Base-by-base conservation (phyloP, 345 rosid species). In the Trapa incisa region DNA sequence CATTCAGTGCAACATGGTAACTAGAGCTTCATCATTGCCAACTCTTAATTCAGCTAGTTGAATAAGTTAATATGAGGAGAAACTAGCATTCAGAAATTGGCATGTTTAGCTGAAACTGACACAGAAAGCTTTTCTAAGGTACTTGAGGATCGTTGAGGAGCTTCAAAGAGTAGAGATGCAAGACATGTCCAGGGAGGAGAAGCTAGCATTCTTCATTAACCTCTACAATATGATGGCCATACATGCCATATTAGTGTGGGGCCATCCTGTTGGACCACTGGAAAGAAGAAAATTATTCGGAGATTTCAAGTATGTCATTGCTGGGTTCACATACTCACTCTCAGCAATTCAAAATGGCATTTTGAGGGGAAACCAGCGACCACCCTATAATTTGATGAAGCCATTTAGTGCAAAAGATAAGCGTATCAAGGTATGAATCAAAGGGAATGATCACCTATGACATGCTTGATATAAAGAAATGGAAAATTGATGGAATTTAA, bases 211-310 rank as follows among this genome's bases (percentile, higher is more conserved):
- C 79, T 92, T 92, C 50, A 32, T 92, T 72, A 92, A 92, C 76
- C 87, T 92, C 72, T 85, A 87, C 73, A 89, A 89, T 78, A 85
- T 87, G 96, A 87, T 89, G 96, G 86, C 87, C 50, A 81, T 92
- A 70, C 98, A 89, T 78, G 88, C 88, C 53, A 86, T 86, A 82
- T 73, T 89, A 52, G 82, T 82, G 66, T 82, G 76, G 75, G 92
- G 96, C 47, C 80, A 82, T 77, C 96, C 95, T 12, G n/a, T 63
- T 65, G 92, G 98, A 65, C 76, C 89, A 67, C 66, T 87, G 63
- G 96, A 92, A 61, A 72, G 96, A 68, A 81, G 86, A 65, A 84
- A 73, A 81, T 73, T 89, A 74, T 82, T 87, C 65, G 88, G 84
- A 16, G 92, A 89, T 73, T 89, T 92, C 71, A 87, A 81, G 72